Conservation (phyloP, 345 rosid species). For the Pugionium cornutum region DNA sequence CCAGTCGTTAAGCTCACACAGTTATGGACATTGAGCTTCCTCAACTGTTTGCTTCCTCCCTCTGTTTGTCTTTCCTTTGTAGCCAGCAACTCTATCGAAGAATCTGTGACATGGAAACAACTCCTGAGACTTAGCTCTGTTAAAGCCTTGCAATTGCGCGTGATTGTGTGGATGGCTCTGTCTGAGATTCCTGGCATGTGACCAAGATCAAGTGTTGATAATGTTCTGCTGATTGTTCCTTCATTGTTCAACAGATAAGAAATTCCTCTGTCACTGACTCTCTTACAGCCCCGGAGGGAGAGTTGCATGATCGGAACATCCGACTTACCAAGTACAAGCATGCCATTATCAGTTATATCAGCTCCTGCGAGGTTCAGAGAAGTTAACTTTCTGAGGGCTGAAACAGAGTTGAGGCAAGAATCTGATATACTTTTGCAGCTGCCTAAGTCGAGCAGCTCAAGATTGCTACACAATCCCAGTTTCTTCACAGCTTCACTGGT, state of each 20-base stretch:
- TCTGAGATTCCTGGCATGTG: constrained; percentile 67
- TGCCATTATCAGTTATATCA: constrained; percentile 63
- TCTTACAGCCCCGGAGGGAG: constrained; percentile 65
- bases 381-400: constrained; percentile 50
- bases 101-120: constrained; percentile 58
- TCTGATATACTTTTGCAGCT: constrained; percentile 70
- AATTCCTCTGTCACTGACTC: constrained; percentile 69
- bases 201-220: constrained; percentile 60
- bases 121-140: constrained; percentile 56
- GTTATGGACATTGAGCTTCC: constrained; percentile 58
- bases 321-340: constrained; percentile 49
- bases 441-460: constrained; percentile 62
- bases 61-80: constrained; percentile 39
- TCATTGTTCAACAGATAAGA: constrained; percentile 46
- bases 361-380: constrained; percentile 60
- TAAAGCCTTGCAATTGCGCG: constrained; percentile 44
- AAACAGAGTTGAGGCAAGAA: constrained; percentile 51
- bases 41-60: constrained; percentile 43
- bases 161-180: constrained; percentile 44
- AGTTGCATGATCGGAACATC: constrained; percentile 50
- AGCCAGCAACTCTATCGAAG: constrained; percentile 52
- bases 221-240: constrained; percentile 50
- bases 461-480: constrained; percentile 46
- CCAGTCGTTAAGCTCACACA: constrained; percentile 53
- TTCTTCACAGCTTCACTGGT: constrained; percentile 75